Conservation (phyloP, 1,139 yeast species). For the Arxiozyma bovina region DNA sequence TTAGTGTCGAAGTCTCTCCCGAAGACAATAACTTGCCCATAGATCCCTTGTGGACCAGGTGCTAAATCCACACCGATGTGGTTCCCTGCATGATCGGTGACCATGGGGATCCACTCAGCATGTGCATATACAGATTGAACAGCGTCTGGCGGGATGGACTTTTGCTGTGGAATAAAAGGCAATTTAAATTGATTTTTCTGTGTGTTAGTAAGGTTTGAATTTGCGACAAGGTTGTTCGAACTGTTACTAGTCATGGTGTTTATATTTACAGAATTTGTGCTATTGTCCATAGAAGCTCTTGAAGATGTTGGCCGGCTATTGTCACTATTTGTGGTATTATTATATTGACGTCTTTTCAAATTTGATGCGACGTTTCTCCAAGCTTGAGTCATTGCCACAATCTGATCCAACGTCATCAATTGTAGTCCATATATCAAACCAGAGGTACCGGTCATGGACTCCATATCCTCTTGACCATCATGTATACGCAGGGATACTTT, state of each 20-base stretch:
- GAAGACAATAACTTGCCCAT: conserved; percentile 81
- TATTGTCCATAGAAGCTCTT: conserved; percentile 3
- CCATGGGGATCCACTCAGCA: conserved; percentile 82
- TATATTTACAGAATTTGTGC: conserved; percentile 1
- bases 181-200: conserved; percentile 27
- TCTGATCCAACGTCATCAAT: conserved; percentile 56
- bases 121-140: conserved; percentile 72
- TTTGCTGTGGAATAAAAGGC: conserved; percentile 48
- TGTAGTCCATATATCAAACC: conserved; percentile 59
- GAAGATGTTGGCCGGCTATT: neutral
- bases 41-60: conserved; percentile 64
- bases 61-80: conserved; percentile 83
- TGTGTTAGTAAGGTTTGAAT: neutral
- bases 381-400: conserved; percentile 52
- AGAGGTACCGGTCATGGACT: conserved; percentile 42
- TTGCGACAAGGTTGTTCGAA: conserved; percentile 4
- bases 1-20: conserved; percentile 87
- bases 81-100: conserved; percentile 83
- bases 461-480: conserved; percentile 57
- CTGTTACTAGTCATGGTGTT: neutral
- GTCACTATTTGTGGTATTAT: no score
- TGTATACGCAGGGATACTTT: conserved; percentile 52
- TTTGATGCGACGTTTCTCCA: conserved; percentile 59
- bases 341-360: conserved; percentile 29
- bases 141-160: conserved; percentile 64